Evolutionary conservation across 345 rosid species (phyloP).

Genomic region (Pelargonium nanum): DNA sequence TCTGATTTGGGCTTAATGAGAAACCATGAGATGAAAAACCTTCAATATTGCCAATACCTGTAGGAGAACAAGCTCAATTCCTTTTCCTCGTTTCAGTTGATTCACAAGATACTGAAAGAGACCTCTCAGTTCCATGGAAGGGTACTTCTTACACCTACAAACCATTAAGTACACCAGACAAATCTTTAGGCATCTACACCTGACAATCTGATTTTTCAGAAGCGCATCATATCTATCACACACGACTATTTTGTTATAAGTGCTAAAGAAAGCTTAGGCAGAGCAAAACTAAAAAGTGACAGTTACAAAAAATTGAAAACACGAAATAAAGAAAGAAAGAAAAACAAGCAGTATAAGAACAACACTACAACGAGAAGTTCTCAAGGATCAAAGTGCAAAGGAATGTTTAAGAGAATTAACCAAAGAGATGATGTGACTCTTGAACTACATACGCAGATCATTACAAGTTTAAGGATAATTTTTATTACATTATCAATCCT

Average conservation of each 20-base stretch:
- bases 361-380: too few species aligned
- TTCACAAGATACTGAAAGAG: conserved; percentile 97
- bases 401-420: too few species aligned
- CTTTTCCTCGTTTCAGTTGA: conserved; percentile 89
- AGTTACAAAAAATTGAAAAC: too few species aligned
- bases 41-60: conserved; percentile 42
- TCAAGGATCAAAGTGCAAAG: too few species aligned
- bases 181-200: not conserved
- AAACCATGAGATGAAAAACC: not conserved
- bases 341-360: too few species aligned
- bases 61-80: conserved; percentile 92
- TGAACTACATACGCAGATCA: too few species aligned
- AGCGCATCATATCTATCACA: not conserved
- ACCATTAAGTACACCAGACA: not conserved
- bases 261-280: not conserved
- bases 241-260: not conserved
- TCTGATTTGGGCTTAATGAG: not conserved
- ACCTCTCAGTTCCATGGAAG: conserved; percentile 97
- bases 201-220: not conserved
- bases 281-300: not conserved
- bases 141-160: conserved; percentile 92
- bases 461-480: too few species aligned
- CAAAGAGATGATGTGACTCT: too few species aligned
- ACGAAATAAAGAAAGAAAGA: too few species aligned
- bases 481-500: too few species aligned